A percentile compares a stretch with the other conserved stretches of the same genome.
Conservation (phyloP, 306 rosid genomes). For the Ormosia semicastrata region DNA sequence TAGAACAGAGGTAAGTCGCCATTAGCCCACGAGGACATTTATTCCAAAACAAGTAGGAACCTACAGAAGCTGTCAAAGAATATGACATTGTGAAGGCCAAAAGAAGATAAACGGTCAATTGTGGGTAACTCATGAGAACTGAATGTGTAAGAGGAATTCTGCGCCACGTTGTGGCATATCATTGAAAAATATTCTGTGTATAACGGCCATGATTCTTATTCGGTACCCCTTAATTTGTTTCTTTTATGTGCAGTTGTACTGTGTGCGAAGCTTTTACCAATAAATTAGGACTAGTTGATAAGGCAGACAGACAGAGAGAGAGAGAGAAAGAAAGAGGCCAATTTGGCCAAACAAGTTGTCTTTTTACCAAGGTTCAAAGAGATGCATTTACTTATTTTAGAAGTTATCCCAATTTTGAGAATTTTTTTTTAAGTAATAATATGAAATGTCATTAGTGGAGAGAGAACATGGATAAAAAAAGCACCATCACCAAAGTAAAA, state of each 20-base stretch:
- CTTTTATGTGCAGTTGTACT: not conserved
- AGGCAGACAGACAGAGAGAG: not conserved
- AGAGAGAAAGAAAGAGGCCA: not conserved
- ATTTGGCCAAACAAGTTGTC: not conserved
- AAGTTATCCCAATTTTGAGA: conserved; percentile 19
- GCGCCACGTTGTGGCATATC: not conserved
- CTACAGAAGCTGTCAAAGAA: conserved; percentile 11
- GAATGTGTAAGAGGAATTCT: not conserved
- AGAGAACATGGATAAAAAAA: conserved; percentile 23
- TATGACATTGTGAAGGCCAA: not conserved
- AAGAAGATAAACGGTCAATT: not conserved
- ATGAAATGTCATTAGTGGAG: conserved; percentile 18
- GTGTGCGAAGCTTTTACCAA: not conserved
- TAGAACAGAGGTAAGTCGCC: not conserved
- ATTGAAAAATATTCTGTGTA: not conserved
- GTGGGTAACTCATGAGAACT: not conserved
- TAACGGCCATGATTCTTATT: not conserved
- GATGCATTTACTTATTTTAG: conserved; percentile 28
- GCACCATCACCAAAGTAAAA: not conserved
- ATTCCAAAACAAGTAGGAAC: conserved; percentile 15
- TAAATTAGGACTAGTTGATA: not conserved
- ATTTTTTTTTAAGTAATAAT: conserved; percentile 19
- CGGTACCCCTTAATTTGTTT: not conserved
- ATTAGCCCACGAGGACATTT: not conserved
- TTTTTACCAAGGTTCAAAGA: not conserved